Conservation (phyloP, 306 rosid genomes). For the Hylodesmum podocarpum region DNA sequence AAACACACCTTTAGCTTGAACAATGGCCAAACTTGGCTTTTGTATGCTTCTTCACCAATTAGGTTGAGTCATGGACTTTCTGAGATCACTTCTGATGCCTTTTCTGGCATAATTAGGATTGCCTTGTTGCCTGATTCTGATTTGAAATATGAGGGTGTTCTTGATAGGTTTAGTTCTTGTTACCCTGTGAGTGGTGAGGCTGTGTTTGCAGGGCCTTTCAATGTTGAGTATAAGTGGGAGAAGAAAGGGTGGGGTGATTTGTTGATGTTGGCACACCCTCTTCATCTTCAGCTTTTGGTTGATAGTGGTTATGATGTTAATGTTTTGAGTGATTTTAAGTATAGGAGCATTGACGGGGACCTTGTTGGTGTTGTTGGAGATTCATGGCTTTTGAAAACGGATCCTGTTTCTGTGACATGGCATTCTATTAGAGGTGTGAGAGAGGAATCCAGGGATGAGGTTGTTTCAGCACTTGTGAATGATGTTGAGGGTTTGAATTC, state of each 20-base stretch:
- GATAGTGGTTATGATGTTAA: conserved; percentile 25
- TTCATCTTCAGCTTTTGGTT: conserved; percentile 62
- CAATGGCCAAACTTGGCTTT: conserved; percentile 80
- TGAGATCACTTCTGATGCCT: conserved; percentile 48
- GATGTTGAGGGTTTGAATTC: conserved; percentile 66
- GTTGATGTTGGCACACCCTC: conserved; percentile 86
- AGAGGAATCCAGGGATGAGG: conserved; percentile 49
- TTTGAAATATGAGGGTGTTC: conserved; percentile 40
- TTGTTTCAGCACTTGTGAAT: conserved; percentile 52
- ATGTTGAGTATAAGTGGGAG: conserved; percentile 68
- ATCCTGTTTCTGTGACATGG: conserved; percentile 81
- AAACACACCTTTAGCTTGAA: conserved; percentile 62
- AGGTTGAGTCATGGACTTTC: conserved; percentile 39
- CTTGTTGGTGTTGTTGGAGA: conserved; percentile 88
- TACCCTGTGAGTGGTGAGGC: conserved; percentile 82
- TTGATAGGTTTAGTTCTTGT: conserved; percentile 67
- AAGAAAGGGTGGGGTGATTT: conserved; percentile 76
- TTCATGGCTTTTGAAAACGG: conserved; percentile 67
- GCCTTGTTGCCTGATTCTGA: conserved; percentile 61
- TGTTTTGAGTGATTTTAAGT: conserved; percentile 65
- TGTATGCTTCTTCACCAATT: conserved; percentile 63
- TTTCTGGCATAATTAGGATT: conserved; percentile 63
- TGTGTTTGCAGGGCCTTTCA: conserved; percentile 49
- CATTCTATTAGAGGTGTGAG: conserved; percentile 62
- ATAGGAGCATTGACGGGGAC: conserved; percentile 75